Conservation (phyloP, 2,329 filamentous ascomycete genomes). For the Cryphonectria radicalis region DNA sequence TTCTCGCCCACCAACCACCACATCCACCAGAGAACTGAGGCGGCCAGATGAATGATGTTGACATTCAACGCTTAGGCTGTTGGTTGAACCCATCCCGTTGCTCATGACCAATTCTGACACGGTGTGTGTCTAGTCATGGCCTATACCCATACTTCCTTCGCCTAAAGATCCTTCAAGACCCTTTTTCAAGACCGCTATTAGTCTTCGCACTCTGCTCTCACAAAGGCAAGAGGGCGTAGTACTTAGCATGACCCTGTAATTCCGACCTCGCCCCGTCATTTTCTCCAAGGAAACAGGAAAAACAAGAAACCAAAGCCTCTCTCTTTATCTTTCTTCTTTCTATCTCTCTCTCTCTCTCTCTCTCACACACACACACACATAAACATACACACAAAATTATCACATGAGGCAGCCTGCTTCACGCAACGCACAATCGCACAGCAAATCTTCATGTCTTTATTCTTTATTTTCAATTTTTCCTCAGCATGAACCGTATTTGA, state of each 20-base stretch:
- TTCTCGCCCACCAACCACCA: background rate
- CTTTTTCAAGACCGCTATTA: background rate
- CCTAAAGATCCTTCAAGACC: background rate
- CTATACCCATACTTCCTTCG: background rate
- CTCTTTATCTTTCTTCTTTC: background rate
- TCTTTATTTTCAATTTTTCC: too few species aligned
- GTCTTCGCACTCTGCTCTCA: background rate
- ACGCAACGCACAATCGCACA: background rate
- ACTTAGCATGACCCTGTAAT: background rate
- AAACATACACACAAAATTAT: too few species aligned
- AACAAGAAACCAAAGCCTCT: background rate
- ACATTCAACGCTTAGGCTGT: slow-evolving; percentile 2
- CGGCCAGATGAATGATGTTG: slow-evolving; percentile 14
- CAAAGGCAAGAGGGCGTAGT: background rate
- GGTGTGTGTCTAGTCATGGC: slow-evolving; percentile 8
- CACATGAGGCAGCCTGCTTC: background rate
- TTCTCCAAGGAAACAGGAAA: background rate
- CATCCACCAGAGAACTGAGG: background rate
- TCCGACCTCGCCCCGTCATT: background rate
- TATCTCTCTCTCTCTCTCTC: too few species aligned
- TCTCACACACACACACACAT: too few species aligned
- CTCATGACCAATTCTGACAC: slow-evolving; percentile 9
- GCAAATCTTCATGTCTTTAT: background rate
- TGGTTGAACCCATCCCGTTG: background rate
- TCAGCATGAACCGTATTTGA: slow-evolving; percentile 11